phyloP scores from a whole-genome alignment of 495 filamentous ascomycete genomes.

The Hypoxylon perforatum region DNA sequence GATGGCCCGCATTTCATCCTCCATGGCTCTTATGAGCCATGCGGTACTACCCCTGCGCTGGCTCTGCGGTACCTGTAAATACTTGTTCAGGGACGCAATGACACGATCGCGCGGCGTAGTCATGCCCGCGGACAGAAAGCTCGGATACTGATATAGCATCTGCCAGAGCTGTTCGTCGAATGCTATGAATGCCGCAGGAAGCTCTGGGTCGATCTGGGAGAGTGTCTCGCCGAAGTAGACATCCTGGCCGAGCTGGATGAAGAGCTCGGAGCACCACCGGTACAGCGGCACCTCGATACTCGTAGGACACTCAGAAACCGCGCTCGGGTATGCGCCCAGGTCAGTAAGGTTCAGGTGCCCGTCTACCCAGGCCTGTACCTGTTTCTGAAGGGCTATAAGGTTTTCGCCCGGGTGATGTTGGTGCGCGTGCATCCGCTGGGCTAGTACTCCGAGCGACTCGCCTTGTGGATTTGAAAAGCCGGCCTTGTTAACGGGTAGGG shows the following conservation, averaged over 20 bases:
- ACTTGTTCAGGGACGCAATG: constrained; percentile 23
- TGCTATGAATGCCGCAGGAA: constrained; percentile 20
- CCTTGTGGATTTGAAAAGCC: constrained; percentile 39
- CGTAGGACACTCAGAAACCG: not conserved
- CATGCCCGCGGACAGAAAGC: constrained; percentile 20
- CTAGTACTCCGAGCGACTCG: constrained; percentile 19
- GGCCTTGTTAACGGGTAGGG: constrained; percentile 11
- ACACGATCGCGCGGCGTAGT: constrained; percentile 11
- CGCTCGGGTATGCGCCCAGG: not conserved
- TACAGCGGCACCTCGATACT: constrained; percentile 25
- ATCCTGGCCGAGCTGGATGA: constrained; percentile 31
- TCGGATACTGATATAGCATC: constrained; percentile 41
- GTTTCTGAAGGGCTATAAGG: constrained; percentile 8
- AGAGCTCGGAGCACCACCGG: constrained; percentile 34
- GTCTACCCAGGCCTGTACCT: constrained; percentile 12
- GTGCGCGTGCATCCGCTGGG: constrained; percentile 31
- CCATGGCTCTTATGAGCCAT: constrained; percentile 38
- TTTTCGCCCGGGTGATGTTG: constrained; percentile 39
- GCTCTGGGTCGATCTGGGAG: constrained; percentile 28
- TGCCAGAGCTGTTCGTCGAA: constrained; percentile 45
- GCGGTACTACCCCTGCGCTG: constrained; percentile 14
- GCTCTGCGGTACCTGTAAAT: constrained; percentile 35
- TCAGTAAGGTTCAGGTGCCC: constrained; percentile 5
- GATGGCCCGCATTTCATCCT: constrained; percentile 37
- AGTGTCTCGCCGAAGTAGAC: constrained; percentile 41